Evolutionary conservation across 768 basidiomycete genomes (phyloP).

Genomic region (Mrakia gelida): DNA sequence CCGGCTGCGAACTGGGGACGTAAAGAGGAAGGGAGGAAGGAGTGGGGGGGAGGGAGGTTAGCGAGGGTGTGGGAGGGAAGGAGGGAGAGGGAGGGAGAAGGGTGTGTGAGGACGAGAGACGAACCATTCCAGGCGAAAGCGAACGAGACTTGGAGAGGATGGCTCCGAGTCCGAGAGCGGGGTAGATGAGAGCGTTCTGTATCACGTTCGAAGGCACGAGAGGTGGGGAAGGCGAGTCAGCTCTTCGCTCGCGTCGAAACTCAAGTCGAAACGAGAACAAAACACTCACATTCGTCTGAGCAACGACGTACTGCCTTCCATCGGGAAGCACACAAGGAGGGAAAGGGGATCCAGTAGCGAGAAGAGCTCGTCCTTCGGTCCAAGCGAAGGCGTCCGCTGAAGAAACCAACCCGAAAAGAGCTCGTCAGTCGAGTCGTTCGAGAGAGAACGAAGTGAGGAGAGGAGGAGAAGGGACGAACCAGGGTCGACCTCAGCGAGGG

Average conservation of each 20-base stretch:
- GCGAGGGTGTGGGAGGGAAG: neutral
- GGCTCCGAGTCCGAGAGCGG: conserved; percentile 76
- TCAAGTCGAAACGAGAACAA: too few species aligned
- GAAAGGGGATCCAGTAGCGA: conserved; percentile 84
- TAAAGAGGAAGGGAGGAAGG: neutral
- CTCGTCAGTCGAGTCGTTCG: neutral
- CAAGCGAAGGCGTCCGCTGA: conserved; percentile 62
- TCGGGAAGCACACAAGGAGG: conserved; percentile 62
- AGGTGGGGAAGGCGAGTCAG: neutral
- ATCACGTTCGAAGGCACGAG: too few species aligned
- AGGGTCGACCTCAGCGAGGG: conserved; percentile 69
- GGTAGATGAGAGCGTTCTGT: conserved; percentile 55
- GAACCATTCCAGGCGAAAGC: conserved; percentile 43
- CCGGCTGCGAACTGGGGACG: conserved; percentile 66
- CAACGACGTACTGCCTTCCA: conserved; percentile 54
- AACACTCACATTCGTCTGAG: conserved; percentile 32
- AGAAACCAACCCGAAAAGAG: too few species aligned
- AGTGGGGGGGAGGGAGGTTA: neutral
- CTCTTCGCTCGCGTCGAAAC: neutral
- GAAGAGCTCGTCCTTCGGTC: conserved; percentile 71
- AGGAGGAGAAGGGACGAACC: conserved; percentile 15
- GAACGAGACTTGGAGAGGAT: conserved; percentile 61
- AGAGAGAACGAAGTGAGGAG: neutral
- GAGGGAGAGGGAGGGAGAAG: neutral
- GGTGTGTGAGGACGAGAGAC: neutral